Evolutionary conservation across 805 yeast species (phyloP), one percentile per base, ranked within the genome.

Genomic region (Wickerhamomyces strasburgensis): DNA sequence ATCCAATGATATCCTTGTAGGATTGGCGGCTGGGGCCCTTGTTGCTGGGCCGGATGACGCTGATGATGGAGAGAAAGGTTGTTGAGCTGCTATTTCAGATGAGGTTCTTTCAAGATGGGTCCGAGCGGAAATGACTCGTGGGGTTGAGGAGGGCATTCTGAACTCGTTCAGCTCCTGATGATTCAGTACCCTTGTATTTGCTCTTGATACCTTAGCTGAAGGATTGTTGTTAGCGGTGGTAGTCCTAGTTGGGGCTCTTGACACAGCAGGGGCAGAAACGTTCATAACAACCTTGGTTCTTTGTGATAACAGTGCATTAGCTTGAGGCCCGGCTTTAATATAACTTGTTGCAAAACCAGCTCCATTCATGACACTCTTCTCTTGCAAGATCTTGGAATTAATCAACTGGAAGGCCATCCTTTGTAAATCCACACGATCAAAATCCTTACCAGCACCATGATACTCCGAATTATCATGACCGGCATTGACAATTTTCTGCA

Each of bases 341-440:
- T 90, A 90, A 36, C 84, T 82, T 2, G 83, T 65, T 0, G 95
- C 84, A 64, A 81, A 89, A 0, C 96, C 94, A n/a, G 77, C 72
- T 15, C 72, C 76, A 48, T 78, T 84, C 68, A 79, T 75, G 5
- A 80, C 65, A 2, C 87, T 73, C 50, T 79, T 82, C 55, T 89
- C 97, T 40, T 69, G 70, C 25, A 93, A 57, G 11, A 79, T 70
- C 17, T 75, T 73, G 39, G 78, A 77, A 9, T 84, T 73, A 19
- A 86, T 70, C 40, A 93, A 61, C 46, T 81, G 81, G 56, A 86
- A 88, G 44, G 89, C 83, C 6, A 93, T 74, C 43, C 98, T 67
- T 58, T 89, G 96, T 21, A 85, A 69, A 25, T 81, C 86, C 3
- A 78, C 73, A 44, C 78, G 78, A n/a, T 75, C 73, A 47, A 80